Base-by-base conservation (phyloP, 345 rosid species). In the Orychophragmus violaceus region DNA sequence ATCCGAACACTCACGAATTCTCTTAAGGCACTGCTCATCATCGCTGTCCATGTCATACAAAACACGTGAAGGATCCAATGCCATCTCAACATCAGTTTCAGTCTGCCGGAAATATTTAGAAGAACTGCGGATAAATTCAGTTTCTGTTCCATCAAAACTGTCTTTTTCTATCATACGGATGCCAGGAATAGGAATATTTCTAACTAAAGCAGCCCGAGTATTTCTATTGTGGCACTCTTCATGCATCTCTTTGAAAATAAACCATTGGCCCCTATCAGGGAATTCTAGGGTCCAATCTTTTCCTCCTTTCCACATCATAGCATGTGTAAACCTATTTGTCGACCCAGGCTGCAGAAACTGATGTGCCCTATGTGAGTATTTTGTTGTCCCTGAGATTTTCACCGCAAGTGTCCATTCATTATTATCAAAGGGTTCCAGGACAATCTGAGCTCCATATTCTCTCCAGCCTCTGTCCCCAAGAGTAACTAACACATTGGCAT, bases 301-400 rank as follows among this genome's bases (percentile, higher is more conserved):
- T 66, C 96, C 97, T 57, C 91, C 99, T 82, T 88, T 91, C 99
- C 99, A 94, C 93, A 90, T 94, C 97, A 94, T 94, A 48, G 97
- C 99, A 88, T 94, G 99, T 1, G 96, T 90, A 51, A 56, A 87
- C 72, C 96, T 81, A 71, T 94, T 94, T 51, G 95, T 87, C 54
- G 99, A 85, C 45, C 99, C 97, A 81, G 90, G 89, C 80, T 87
- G 96, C 76, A 90, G 75, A 78, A 94, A 85, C 72, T 90, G 99
- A 74, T 88, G 96, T n/a, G 96, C 95, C 78, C 90, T 88, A 75
- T 87, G 84, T 6, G 95, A 83, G 61, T 77, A 87, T 74, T 73
- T 87, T 53, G 83, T 87, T 21, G 74, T 74, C 35, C 95, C 97
- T 1, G 85, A 82, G 9, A 85, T 35, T 76, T 90, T 94, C 46